Base-by-base conservation (phyloP, 208 protist species). In the Phytomonas sp. region DNA sequence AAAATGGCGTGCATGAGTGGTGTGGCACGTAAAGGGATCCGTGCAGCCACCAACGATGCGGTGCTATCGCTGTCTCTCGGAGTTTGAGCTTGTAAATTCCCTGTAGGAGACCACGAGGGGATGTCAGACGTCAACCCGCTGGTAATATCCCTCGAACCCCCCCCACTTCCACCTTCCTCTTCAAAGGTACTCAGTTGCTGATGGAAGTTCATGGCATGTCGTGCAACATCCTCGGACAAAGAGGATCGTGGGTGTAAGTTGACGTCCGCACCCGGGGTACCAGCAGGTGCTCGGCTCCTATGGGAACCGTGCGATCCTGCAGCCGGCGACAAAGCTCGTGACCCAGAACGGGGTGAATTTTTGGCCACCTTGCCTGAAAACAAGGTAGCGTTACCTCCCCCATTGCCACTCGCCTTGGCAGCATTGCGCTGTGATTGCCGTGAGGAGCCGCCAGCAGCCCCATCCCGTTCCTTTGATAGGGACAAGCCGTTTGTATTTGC, bases 1-100 rank as follows among this genome's bases (percentile, higher is more conserved):
- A 85, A 15, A 70, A 95, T 93, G 26, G 90, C 85, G 43, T 86
- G 78, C 73, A 92, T 87, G 13, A 95, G 76, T 31, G 90, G 87
- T 1, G 90, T 92, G 7, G 81, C 20, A 23, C 79, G 83, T 59
- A 84, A 62, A 15, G 82, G 80, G 13, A 76, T 62, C 4, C 81
- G 79, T 3, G 69, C 79, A 0, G 69, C 76, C 23, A 79, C 56
- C 59, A 66, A 29, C 20, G 43, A 53, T 17, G 40, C 40, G 40
- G 40, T 46, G 40, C 40, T 46, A 46, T 46, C 40, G 11, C 40
- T 46, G 15, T 46, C 40, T 46, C 7, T 20, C 15, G 40, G 7
- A 8, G 7, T 46, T 1, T 17, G 2, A 8, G 40, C 40, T 46
- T 46, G 4, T 9, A 46, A 46, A 46, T 46, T 46, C 7, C 15